Evolutionary conservation across 129 eudicot species (phyloP), one percentile per base, ranked within the genome.

Genomic region (Flaveria trinervia): DNA sequence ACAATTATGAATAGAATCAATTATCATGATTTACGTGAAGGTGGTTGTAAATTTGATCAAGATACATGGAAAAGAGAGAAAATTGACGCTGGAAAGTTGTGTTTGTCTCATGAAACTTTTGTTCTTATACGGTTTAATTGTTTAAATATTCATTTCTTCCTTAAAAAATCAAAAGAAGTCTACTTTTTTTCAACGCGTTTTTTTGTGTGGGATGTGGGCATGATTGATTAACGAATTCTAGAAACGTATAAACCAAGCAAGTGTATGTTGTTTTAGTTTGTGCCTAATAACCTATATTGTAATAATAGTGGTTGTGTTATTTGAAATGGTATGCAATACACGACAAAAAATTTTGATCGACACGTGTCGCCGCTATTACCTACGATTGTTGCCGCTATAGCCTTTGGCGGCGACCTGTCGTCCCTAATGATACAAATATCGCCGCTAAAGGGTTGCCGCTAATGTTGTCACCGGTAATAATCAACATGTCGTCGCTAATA

Each of bases 171-270:
- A 23, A 60, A 60, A 60, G 18, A 20, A 18, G 0, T 57, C 14
- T 57, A 57, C 5, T 20, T 41, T 28, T 64, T 30, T 30, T 64
- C 46, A 2, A 64, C 46, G 18, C 12, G 66, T 12, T 60, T 25
- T 33, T 60, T 60, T 1, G 41, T 3, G 13, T 60, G 10, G 41
- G 41, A 25, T 0, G 41, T 60, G 36, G 30, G 39, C 67, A 52
- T 16, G 22, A 1, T 56, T 56, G 64, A 56, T 56, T 64, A 61
- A 64, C 23, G 5, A 64, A 30, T 64, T 64, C 46, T 64, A 30
- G 46, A 64, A 30, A 64, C 46, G 22, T 5, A 64, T 30, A 64
- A 64, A 33, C 69, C 69, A 64, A 64, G 26, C 67, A 70, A 70
- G 60, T 46, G 39, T 9, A 9, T 26, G 23, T 43, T 12, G 3